Percentiles rank a stretch among this genome's conserved stretches.
Evolutionary conservation across 495 filamentous ascomycete species (phyloP).

Genomic region (Bombardia bombarda): DNA sequence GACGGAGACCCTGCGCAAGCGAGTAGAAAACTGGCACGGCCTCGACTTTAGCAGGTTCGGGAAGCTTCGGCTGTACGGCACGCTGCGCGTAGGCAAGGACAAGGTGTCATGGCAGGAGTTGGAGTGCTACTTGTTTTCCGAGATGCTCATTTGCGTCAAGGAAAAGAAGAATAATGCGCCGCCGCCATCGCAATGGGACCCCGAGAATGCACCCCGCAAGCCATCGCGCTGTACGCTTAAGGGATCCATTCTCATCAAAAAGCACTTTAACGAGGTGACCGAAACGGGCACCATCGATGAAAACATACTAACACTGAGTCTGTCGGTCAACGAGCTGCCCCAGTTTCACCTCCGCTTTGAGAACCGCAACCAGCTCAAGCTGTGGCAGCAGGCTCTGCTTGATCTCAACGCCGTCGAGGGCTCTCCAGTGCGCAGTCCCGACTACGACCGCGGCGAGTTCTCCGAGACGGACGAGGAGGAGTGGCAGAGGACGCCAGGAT

Average conservation of each 20-base stretch:
- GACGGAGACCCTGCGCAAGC: slow-evolving; percentile 73
- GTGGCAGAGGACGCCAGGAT: slow-evolving; percentile 53
- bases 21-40: slow-evolving; percentile 98
- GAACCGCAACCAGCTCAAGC: slow-evolving; percentile 74
- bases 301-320: slow-evolving; percentile 77
- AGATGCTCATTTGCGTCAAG: slow-evolving; percentile 99
- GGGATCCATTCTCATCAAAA: slow-evolving; percentile 97
- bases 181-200: slow-evolving; percentile 49
- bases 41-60: slow-evolving; percentile 95
- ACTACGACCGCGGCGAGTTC: slow-evolving; percentile 68
- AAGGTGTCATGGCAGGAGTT: slow-evolving; percentile 96
- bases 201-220: slow-evolving; percentile 54
- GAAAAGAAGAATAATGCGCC: slow-evolving; percentile 68
- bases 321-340: slow-evolving; percentile 91
- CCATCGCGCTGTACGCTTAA: slow-evolving; percentile 79
- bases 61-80: slow-evolving; percentile 85
- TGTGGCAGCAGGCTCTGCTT: slow-evolving; percentile 82
- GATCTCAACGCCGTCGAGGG: slow-evolving; percentile 68
- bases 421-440: slow-evolving; percentile 52
- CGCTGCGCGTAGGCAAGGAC: slow-evolving; percentile 91
- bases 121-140: slow-evolving; percentile 93
- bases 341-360: slow-evolving; percentile 93
- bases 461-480: slow-evolving; percentile 91
- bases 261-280: slow-evolving; percentile 82
- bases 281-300: slow-evolving; percentile 65